Evolutionary conservation across 306 rosid species (phyloP).

Genomic region (Cucumis sativus): Cucumber_9930_V3 NC_026655.2:10705501-10706000

Average conservation of each 20-base stretch:
- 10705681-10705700: background rate
- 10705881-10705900: background rate
- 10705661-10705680: no score
- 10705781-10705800: background rate
- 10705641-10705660: background rate
- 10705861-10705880: background rate
- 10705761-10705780: background rate
- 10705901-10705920: background rate
- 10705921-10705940: background rate
- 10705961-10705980: background rate
- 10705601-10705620: background rate
- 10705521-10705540: background rate
- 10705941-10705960: background rate
- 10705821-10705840: background rate
- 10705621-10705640: background rate
- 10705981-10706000: background rate
- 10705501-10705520: background rate
- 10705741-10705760: background rate
- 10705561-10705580: background rate
- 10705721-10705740: no score
- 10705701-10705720: no score
- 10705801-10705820: background rate
- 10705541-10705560: background rate
- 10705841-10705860: background rate
- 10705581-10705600: background rate